These are phyloP conservation scores for Fusarium liriodendri DNA, from an alignment of 2,329 filamentous ascomycete species.

Conservation along the genomic window DNA sequence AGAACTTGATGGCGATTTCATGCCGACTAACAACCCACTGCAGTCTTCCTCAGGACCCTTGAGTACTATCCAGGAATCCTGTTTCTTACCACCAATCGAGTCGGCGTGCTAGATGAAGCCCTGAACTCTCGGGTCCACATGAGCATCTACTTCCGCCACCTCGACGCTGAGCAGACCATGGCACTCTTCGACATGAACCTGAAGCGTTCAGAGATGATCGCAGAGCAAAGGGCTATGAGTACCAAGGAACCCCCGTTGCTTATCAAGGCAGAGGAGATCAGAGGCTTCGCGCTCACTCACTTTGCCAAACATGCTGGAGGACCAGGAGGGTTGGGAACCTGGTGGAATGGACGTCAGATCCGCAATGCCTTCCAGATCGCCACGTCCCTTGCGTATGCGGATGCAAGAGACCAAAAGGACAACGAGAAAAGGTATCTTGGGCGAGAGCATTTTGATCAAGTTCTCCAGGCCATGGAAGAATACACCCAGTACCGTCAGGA, in stretches of 20 bases:
- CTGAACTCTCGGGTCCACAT: not conserved
- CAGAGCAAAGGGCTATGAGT: not conserved
- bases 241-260: not conserved
- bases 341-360: conserved; percentile 16
- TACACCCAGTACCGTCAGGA: not conserved
- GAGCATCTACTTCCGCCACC: not conserved
- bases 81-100: conserved; percentile 1
- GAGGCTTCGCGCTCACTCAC: not conserved
- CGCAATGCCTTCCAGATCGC: conserved; percentile 9
- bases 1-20: not conserved
- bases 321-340: not conserved
- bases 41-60: not conserved
- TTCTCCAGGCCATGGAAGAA: not conserved
- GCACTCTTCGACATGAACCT: conserved; percentile 1
- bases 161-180: not conserved
- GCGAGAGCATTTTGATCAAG: not conserved
- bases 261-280: not conserved
- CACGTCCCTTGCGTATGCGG: not conserved
- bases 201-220: not conserved
- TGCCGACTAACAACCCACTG: not conserved
- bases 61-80: conserved; percentile 4
- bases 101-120: not conserved
- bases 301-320: not conserved
- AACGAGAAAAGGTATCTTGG: not conserved
- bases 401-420: not conserved